phyloP scores from a whole-genome alignment of 1,284 basidiomycete genomes.

The Porogramme epimiltina region DNA sequence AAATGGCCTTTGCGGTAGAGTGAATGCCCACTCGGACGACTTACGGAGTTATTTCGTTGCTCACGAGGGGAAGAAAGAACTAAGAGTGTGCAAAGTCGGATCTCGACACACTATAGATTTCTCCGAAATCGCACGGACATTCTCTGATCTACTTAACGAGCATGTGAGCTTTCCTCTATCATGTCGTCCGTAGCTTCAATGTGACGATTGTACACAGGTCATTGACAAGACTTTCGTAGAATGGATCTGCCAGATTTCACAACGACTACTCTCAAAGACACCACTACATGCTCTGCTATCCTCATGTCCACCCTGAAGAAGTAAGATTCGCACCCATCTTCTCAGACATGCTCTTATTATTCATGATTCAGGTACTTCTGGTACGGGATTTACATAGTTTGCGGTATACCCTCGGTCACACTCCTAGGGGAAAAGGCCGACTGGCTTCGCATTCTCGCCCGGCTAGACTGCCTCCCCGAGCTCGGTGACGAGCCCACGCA shows the following conservation, averaged over 20 bases:
- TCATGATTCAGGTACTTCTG: slow-evolving; percentile 35
- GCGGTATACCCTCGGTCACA: slow-evolving; percentile 51
- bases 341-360: background rate
- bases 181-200: background rate
- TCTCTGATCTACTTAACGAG: slow-evolving; percentile 31
- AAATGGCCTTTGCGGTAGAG: no score
- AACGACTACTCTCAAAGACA: slow-evolving; percentile 47
- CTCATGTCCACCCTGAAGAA: slow-evolving; percentile 47
- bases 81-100: slow-evolving; percentile 30
- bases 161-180: background rate
- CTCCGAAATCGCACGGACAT: slow-evolving; percentile 32
- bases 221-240: slow-evolving; percentile 37
- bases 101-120: slow-evolving; percentile 32
- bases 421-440: slow-evolving; percentile 43
- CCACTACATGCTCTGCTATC: slow-evolving; percentile 39
- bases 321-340: background rate
- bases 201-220: no score
- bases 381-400: slow-evolving; percentile 33
- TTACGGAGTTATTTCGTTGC: slow-evolving; percentile 42
- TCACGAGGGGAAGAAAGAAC: slow-evolving; percentile 39
- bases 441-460: slow-evolving; percentile 34
- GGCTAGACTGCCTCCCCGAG: slow-evolving; percentile 37
- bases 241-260: slow-evolving; percentile 51
- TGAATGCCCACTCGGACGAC: slow-evolving; percentile 43
- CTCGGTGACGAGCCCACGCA: slow-evolving; percentile 35